Base-by-base conservation (phyloP, 495 filamentous ascomycete genomes). In the Hypoxylon cercidicola region DNA sequence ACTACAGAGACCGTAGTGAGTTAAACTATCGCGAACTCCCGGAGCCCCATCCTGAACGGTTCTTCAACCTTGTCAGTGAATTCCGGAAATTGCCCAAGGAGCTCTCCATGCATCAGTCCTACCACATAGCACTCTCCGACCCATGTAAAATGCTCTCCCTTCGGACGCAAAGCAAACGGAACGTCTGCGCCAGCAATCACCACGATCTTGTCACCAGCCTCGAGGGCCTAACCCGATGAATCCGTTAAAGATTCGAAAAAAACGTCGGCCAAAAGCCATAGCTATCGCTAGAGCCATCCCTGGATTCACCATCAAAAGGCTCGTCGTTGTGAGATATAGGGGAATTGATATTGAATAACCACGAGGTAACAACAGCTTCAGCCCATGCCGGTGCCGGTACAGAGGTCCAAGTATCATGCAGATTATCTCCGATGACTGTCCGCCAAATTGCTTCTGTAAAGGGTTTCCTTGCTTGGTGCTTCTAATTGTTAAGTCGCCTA, bases 41-140 rank as follows among this genome's bases (percentile, higher is more conserved):
- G 10, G 13, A 46, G 18, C 18, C 7, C 2, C 19, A 46, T 50
- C 28, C 34, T 9, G 11, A 19, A 50, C 18, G 47, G 19, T 25
- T 25, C 30, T 19, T 11, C 28, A 12, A 4, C 25, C 12, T 50
- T 28, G 25, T 28, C 25, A 18, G 10, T 16, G 3, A 41, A 50
- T 50, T 50, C 47, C 10, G 47, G 47, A 18, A 28, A 16, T 18
- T 32, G 48, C 8, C 12, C 49, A 20, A 56, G 25, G 35, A 51
- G n/a, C 52, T 67, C 59, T 4, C 59, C 52, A 41, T 52, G 44
- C 58, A 52, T 53, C 8, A 67, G 44, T 3, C 52, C 62, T 46
- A 61, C 41, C 1, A 69, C 49, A 44, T 66, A 69, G 21, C 54
- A 44, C 37, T 61, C 66, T 12, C 62, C 66, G 43, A 69, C 54